phyloP scores from a whole-genome alignment of 148 eudicot species.

The Dysphania ambrosioides region DNA sequence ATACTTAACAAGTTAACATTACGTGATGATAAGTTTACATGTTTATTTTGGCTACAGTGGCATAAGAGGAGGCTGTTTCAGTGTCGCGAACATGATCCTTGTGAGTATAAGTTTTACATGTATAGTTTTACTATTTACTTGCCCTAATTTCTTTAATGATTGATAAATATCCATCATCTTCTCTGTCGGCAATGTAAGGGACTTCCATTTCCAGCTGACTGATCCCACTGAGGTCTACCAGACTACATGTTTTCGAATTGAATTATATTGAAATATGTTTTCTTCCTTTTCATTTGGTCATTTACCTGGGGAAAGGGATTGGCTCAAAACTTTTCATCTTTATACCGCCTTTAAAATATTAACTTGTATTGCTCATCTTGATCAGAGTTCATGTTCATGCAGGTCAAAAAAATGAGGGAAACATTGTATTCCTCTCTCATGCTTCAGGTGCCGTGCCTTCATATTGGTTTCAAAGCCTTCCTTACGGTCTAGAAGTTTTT shows the following conservation, averaged over 20 bases:
- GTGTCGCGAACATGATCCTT: constrained; percentile 97
- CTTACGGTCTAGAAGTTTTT: not conserved
- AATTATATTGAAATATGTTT: not conserved
- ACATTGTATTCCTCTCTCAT: constrained; percentile 80
- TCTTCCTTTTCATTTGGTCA: not conserved
- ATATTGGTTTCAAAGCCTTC: constrained; percentile 6
- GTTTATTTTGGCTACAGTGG: constrained; percentile 64
- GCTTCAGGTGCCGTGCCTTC: constrained; percentile 56
- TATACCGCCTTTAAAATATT: not conserved
- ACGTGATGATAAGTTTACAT: constrained; percentile 6
- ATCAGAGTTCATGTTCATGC: constrained; percentile 31
- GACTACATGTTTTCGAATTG: not conserved
- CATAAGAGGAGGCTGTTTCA: constrained; percentile 79
- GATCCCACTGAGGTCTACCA: not conserved
- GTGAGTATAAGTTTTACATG: constrained; percentile 48
- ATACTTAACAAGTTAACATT: too few relatives aligned
- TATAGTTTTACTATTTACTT: not conserved
- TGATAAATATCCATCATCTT: not conserved
- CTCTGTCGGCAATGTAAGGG: not conserved
- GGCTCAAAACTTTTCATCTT: not conserved
- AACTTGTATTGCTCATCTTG: not conserved
- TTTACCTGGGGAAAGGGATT: not conserved
- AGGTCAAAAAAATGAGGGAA: constrained; percentile 97
- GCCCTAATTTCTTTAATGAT: not conserved
- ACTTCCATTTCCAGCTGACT: not conserved